phyloP scores from a whole-genome alignment of 139 green algal genomes.

The Dunaliella primolecta region DNA sequence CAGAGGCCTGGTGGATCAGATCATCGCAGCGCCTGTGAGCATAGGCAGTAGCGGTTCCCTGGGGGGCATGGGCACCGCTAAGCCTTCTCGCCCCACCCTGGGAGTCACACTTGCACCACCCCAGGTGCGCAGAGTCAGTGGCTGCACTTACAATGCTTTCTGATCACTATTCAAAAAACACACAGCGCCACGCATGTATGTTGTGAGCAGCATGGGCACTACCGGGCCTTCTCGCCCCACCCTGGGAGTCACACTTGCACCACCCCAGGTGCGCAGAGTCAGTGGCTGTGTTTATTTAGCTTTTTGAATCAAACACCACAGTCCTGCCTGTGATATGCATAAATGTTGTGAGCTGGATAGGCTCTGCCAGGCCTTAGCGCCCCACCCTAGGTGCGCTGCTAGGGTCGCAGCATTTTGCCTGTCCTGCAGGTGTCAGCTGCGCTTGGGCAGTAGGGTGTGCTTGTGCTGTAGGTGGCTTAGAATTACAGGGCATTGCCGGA shows the following conservation, averaged over 20 bases:
- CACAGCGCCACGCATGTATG: too few species aligned
- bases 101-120: slow-evolving; percentile 70
- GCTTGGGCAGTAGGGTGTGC: slow-evolving; percentile 64
- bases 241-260: slow-evolving; percentile 71
- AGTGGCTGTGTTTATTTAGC: too few species aligned
- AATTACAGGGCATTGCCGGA: too few species aligned
- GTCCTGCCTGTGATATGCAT: too few species aligned
- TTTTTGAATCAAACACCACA: too few species aligned
- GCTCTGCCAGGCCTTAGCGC: too few species aligned
- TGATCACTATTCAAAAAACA: too few species aligned
- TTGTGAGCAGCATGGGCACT: slow-evolving; percentile 25
- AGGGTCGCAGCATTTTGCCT: too few species aligned
- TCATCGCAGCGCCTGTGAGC: slow-evolving; percentile 40
- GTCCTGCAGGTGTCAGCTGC: slow-evolving; percentile 45
- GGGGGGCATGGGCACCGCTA: slow-evolving; percentile 41
- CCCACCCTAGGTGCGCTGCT: too few species aligned
- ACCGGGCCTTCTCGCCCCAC: slow-evolving; percentile 57
- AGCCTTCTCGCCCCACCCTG: slow-evolving; percentile 54
- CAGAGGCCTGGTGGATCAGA: slow-evolving; percentile 58
- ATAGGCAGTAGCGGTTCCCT: not conserved
- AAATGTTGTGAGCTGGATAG: too few species aligned
- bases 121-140: slow-evolving; percentile 17
- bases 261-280: slow-evolving; percentile 25
- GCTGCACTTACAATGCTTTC: not conserved
- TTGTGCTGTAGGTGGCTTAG: too few species aligned